A percentile compares a stretch with the other conserved stretches of the same genome.
Evolutionary conservation across 164 flowering plant species (phyloP).

Genomic region (Euptelea pleiosperma): DNA sequence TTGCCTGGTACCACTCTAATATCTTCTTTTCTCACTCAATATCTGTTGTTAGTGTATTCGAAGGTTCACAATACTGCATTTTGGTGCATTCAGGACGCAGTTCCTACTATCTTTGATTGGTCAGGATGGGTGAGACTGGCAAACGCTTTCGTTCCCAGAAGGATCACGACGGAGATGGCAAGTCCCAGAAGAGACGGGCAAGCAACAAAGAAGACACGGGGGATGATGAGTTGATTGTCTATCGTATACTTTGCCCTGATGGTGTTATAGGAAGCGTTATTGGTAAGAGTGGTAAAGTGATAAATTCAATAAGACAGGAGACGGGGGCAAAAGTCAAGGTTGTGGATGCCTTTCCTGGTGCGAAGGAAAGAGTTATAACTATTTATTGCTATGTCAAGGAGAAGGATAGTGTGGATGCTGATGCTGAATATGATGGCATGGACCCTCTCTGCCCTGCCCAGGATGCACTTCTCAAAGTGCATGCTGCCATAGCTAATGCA

Average conservation of each 20-base stretch:
- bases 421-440: conserved; percentile 50
- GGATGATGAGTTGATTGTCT: conserved; percentile 62
- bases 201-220: conserved; percentile 37
- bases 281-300: conserved; percentile 91
- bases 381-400: conserved; percentile 74
- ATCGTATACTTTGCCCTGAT: conserved; percentile 89
- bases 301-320: conserved; percentile 81
- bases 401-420: conserved; percentile 61
- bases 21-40: too few relatives aligned
- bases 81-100: neutral
- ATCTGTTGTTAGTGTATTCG: too few relatives aligned
- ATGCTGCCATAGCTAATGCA: conserved; percentile 71
- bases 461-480: conserved; percentile 84
- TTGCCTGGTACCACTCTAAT: too few relatives aligned
- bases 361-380: conserved; percentile 68
- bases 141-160: conserved; percentile 52
- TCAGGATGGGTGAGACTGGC: conserved; percentile 83
- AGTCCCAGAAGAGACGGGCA: conserved; percentile 28
- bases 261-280: conserved; percentile 86
- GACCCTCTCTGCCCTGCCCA: conserved; percentile 82
- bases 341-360: conserved; percentile 91
- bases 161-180: conserved; percentile 37
- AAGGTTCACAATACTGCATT: too few relatives aligned
- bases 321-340: conserved; percentile 81
- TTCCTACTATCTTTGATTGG: too few relatives aligned